Evolutionary conservation across 306 rosid species (phyloP).

Genomic region (Castanea sativa): DNA sequence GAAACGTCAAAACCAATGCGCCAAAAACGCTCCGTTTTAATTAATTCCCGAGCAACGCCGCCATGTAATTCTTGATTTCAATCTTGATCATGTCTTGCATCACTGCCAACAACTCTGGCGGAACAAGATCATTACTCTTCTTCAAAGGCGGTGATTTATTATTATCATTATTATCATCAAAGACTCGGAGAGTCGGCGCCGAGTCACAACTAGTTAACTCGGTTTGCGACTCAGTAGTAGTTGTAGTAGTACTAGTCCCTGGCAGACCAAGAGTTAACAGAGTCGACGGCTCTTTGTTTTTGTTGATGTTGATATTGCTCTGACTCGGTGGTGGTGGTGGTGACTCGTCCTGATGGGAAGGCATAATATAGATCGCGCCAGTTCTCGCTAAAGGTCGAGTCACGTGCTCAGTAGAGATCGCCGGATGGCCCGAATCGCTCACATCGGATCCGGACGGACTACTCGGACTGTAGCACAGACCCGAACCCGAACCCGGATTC

Average conservation of each 20-base stretch:
- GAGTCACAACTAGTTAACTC: not conserved
- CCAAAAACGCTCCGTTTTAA: slow-evolving; percentile 14
- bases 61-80: slow-evolving; percentile 53
- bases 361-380: not conserved
- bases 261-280: slow-evolving; percentile 35
- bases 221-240: not conserved
- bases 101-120: slow-evolving; percentile 31
- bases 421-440: slow-evolving; percentile 37
- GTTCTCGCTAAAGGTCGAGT: slow-evolving; percentile 14
- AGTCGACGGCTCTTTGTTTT: slow-evolving; percentile 36
- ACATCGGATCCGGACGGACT: slow-evolving; percentile 46
- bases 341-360: slow-evolving; percentile 17
- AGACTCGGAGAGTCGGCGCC: not conserved
- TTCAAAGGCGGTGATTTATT: not conserved
- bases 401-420: not conserved
- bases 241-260: slow-evolving; percentile 8
- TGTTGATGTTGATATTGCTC: not conserved
- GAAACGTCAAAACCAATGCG: slow-evolving; percentile 4
- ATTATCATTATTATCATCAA: not conserved
- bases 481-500: slow-evolving; percentile 2
- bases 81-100: slow-evolving; percentile 46
- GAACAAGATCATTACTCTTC: slow-evolving; percentile 10
- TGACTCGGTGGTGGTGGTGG: slow-evolving; percentile 4
- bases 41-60: not conserved
- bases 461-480: slow-evolving; percentile 17